Evolutionary conservation across 2,329 filamentous ascomycete genomes (phyloP).

Genomic region (Neonectria magnoliae): DNA sequence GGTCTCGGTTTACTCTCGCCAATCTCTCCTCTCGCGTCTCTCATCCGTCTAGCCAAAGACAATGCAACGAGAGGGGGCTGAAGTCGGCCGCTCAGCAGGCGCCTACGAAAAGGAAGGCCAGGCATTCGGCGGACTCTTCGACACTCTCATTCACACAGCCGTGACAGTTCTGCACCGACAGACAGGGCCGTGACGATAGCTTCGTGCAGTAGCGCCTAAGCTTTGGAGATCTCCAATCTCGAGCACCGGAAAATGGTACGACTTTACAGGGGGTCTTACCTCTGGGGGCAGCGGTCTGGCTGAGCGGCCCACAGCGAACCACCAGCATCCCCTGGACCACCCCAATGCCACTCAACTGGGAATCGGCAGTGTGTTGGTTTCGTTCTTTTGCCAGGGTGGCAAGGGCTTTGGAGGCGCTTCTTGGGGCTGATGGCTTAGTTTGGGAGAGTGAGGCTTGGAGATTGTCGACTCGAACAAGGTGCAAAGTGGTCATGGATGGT

Average conservation of each 20-base stretch:
- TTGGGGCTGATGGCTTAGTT: conserved; percentile 15
- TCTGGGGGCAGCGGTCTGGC: conserved; percentile 38
- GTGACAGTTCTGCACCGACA: conserved; percentile 38
- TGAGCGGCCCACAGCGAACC: conserved; percentile 31
- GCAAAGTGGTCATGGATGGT: conserved; percentile 1
- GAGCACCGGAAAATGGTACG: conserved; percentile 42
- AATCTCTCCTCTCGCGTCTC: conserved; percentile 6
- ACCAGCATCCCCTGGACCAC: conserved; percentile 33
- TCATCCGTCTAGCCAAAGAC: conserved; percentile 2
- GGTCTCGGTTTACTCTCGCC: neutral
- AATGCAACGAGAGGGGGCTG: conserved; percentile 2
- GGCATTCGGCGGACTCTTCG: conserved; percentile 28
- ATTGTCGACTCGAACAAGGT: conserved; percentile 8
- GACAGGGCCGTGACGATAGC: conserved; percentile 38
- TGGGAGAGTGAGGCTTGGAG: conserved; percentile 15
- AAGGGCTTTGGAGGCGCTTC: conserved; percentile 16
- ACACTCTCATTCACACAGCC: conserved; percentile 10
- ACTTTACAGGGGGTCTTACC: conserved; percentile 35
- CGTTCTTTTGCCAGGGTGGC: conserved; percentile 19
- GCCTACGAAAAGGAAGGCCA: conserved; percentile 19
- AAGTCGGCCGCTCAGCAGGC: conserved; percentile 1
- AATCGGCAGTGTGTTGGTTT: conserved; percentile 19
- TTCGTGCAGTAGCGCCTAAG: conserved; percentile 39
- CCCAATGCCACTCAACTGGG: conserved; percentile 35
- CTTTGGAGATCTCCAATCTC: conserved; percentile 45